Evolutionary conservation across 805 yeast species (phyloP), one percentile per base, ranked within the genome.

Genomic region (Starmerella tilneyi): DNA sequence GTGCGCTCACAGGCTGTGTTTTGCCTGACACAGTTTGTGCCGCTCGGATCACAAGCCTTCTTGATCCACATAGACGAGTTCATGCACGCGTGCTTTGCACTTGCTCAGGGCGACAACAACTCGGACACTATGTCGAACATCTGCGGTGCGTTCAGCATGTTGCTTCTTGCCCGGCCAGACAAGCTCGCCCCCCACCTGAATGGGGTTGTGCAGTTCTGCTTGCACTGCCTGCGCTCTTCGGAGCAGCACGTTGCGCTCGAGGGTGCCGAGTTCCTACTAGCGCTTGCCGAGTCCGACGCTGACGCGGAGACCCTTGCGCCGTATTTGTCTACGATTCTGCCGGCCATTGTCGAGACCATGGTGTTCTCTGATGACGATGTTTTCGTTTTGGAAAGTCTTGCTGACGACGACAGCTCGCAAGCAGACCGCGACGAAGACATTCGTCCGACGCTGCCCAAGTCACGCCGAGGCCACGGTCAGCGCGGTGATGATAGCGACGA

Each of bases 381-480:
- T 22, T 69, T 80, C 46, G 59, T 75, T 48, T 72, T 81, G 64
- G 76, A 77, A 53, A 62, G 70, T 46, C 67, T 78, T 46, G 94
- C 86, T 24, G 78, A 75, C 30, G 94, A 84, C 54, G 86, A 84
- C 61, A 83, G 82, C 2, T 69, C 72, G 24, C 74, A 77, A 26
- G 94, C 78, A 20, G 97, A 92, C 63, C 75, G 75, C 50, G 89
- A 78, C 47, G 89, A 88, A 60, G 96, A 92, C 59, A 81, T 92
- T 46, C 76, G 74, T 55, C 98, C 98, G 3, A 75, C 76, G 44
- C 77, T 76, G 57, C 88, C 83, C 5, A 81, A 79, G 59, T 65
- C 76, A 28, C 80, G 80, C 61, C 71, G 68, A 17, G 65, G 65
- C 9, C 72, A 69, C 26, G 64, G 66, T 7, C 62, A 55, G 41